Base-by-base conservation (phyloP, 441 rosid genomes). In the Aquilaria agallochum region DNA sequence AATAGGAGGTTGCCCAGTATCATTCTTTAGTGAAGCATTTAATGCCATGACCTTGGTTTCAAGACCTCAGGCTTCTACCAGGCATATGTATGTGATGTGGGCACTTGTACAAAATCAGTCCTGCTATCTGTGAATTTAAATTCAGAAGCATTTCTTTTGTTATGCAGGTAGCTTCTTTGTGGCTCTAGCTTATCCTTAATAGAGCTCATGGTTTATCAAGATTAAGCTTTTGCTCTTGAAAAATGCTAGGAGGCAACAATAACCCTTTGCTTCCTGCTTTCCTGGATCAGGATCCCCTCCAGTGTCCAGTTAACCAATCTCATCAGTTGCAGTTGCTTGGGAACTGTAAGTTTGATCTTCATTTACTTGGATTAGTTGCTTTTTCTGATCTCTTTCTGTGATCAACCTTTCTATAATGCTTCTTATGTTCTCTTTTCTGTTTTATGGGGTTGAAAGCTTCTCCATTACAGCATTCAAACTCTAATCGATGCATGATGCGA, bases 311-410 rank as follows among this genome's bases (percentile, higher is more conserved):
- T 7, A 81, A 78, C 65, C 63, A 75, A 64, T 68, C 91, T 36
- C 78, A 75, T 74, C 89, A 85, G 72, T 79, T 81, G 59, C 89
- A 83, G 73, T 68, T 85, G 65, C 74, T 85, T 62, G 86, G 82
- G 68, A 81, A 70, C 63, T 68, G 94, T 83, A 68, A 78, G 85
- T 67, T 65, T 46, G 46, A 45, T 63, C 63, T 59, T 45, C 44
- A 42, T 33, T 49, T 32, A 33, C 40, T 30, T 5, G 45, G 8
- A 40, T 36, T 36, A 36, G 7, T 36, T 36, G 4, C 42, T 36
- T 36, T 36, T 7, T 3, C 42, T 7, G 4, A 36, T 7, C 42
- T 36, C 42, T 20, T 1, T 20, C 42, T 36, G 42, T 7, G 4
- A 36, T 40, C 9, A 6, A 6, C 5, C 9, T 6, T 40, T 7